These are phyloP conservation scores for Aspergillus fumigatus DNA, from an alignment of 2,329 filamentous ascomycete species.

Conservation along the genomic window DNA sequence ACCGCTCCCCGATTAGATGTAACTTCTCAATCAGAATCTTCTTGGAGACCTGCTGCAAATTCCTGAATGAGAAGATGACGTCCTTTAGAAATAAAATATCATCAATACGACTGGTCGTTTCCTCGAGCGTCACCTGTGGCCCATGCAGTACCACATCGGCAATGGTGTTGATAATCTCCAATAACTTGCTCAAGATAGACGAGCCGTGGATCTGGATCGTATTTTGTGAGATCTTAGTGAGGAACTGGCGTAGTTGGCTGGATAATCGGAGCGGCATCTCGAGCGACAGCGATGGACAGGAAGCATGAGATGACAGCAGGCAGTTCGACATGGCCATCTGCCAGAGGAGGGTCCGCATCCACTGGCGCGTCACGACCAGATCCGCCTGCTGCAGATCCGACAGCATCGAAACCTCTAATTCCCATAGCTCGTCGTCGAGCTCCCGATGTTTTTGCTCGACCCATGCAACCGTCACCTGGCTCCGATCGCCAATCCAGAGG, in stretches of 20 bases:
- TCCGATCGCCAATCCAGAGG: slow-evolving; percentile 41
- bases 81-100: slow-evolving; percentile 52
- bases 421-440: slow-evolving; percentile 38
- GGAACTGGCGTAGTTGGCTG: slow-evolving; percentile 40
- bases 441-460: slow-evolving; percentile 45
- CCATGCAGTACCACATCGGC: slow-evolving; percentile 54
- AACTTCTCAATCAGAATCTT: slow-evolving; percentile 43
- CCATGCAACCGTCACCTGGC: slow-evolving; percentile 37
- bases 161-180: slow-evolving; percentile 58
- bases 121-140: slow-evolving; percentile 43
- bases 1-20: slow-evolving; percentile 25
- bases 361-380: slow-evolving; percentile 48
- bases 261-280: slow-evolving; percentile 45
- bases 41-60: slow-evolving; percentile 44
- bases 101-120: slow-evolving; percentile 47
- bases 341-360: slow-evolving; percentile 48
- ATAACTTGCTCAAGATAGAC: slow-evolving; percentile 55
- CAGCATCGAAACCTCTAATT: slow-evolving; percentile 35
- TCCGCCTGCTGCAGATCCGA: slow-evolving; percentile 46
- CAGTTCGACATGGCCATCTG: slow-evolving; percentile 48
- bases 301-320: slow-evolving; percentile 36
- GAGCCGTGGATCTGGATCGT: slow-evolving; percentile 54
- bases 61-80: slow-evolving; percentile 48
- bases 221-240: slow-evolving; percentile 39
- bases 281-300: slow-evolving; percentile 33